These are phyloP conservation scores for Aspergillus baeticus DNA, from an alignment of 495 filamentous ascomycete genomes.

Conservation along the genomic window DNA sequence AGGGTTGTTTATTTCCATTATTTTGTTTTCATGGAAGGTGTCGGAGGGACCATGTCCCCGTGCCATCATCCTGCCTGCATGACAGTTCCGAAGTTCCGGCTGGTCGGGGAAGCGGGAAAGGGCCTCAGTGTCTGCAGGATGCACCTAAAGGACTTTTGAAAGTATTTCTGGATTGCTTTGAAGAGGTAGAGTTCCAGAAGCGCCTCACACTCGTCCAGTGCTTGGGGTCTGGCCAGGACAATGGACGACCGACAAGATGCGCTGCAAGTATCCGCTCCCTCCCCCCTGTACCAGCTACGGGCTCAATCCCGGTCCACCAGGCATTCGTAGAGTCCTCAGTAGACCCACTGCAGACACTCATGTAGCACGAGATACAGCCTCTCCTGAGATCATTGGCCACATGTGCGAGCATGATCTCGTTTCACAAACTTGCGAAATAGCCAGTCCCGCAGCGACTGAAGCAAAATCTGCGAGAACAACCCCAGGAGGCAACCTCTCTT, in stretches of 20 bases:
- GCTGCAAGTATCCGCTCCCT: slow-evolving; percentile 18
- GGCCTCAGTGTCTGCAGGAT: slow-evolving; percentile 22
- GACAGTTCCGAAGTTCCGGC: slow-evolving; percentile 21
- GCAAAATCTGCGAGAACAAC: slow-evolving; percentile 17
- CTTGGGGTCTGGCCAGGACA: slow-evolving; percentile 16
- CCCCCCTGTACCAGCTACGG: slow-evolving; percentile 6
- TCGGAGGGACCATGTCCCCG: slow-evolving; percentile 12
- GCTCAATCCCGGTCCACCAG: slow-evolving; percentile 14
- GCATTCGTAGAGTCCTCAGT: slow-evolving; percentile 13
- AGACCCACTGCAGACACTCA: slow-evolving; percentile 12
- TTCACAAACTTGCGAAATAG: slow-evolving; percentile 12
- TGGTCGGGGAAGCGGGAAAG: slow-evolving; percentile 26
- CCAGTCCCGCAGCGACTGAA: slow-evolving; percentile 19
- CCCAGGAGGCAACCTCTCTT: slow-evolving; percentile 8
- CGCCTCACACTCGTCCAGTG: slow-evolving; percentile 4
- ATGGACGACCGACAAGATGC: slow-evolving; percentile 12
- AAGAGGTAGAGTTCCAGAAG: slow-evolving; percentile 17
- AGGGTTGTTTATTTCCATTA: slow-evolving; percentile 8
- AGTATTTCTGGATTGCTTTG: slow-evolving; percentile 3
- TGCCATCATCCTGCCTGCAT: slow-evolving; percentile 18
- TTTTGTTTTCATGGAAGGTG: slow-evolving; percentile 2
- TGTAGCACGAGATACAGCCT: slow-evolving; percentile 26
- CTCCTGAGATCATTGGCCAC: slow-evolving; percentile 16
- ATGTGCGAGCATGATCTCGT: slow-evolving; percentile 20
- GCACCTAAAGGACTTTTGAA: slow-evolving; percentile 13